Base-by-base conservation (phyloP, 2,329 filamentous ascomycete species). In the Talaromyces sp. region DNA sequence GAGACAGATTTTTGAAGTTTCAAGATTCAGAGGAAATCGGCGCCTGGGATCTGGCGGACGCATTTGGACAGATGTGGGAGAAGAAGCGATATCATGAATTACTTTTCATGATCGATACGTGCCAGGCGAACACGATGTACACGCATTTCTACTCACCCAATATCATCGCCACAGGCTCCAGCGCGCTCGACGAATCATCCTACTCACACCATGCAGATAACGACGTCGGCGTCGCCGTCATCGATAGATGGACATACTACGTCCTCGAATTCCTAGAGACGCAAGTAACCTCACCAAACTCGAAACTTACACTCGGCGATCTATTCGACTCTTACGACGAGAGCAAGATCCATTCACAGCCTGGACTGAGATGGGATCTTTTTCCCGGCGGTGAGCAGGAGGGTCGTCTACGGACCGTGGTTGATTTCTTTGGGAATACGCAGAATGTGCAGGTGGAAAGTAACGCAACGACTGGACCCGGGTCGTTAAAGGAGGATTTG, bases 11-110 rank as follows among this genome's bases (percentile, higher is more conserved):
- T 72, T 81, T 99, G 66, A 99, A 99, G 77, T 99, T 99, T 74
- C 95, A 99, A 78, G 95, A 99, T 72, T 92, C 93, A 7, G 95
- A 99, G 77, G 95, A 99, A 79, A 98, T 99, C 70, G 93, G 92
- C 64, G 93, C 93, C 0, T 97, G 96, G 76, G 95, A 99, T 79
- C 82, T 99, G 65, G 95, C 96, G 5, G 92, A 99, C 78, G 95
- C 95, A 0, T 98, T 99, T 76, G 93, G 96, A 79, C 94, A 99
- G 82, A 99, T 99, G 95, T 97, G 93, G 91, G 95, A 99, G 84
- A 99, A 99, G 87, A 96, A 96, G 82, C 89, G 95, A 83, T 99
- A 98, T 79, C 92, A 98, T 77, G 95, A 99, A 79, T 88, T 99
- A 71, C 87, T 99, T 65, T 99, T 99, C 83, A 99, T 99, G 95